Conservation (phyloP, 2,329 filamentous ascomycete species). For the Fusarium austroafricanum region DNA sequence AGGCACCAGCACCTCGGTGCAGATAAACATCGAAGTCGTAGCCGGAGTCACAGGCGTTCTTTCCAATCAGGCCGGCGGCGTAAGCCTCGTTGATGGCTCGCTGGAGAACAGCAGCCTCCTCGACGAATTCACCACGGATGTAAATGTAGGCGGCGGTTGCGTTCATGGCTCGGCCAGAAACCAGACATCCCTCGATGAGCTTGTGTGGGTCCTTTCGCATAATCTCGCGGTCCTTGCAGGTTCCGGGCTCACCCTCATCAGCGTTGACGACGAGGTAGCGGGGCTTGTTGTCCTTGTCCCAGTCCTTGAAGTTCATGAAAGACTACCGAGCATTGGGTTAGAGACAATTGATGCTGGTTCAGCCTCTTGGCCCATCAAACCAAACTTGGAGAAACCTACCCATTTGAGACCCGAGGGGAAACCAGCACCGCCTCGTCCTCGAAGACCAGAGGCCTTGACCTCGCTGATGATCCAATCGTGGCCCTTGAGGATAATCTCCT, state of each 20-base stretch:
- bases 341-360: constrained; percentile 39
- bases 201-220: constrained; percentile 99
- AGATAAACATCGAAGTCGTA: constrained; percentile 99
- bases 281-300: constrained; percentile 97
- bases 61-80: constrained; percentile 91
- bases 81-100: constrained; percentile 98
- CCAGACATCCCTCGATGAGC: constrained; percentile 95
- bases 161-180: constrained; percentile 98
- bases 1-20: constrained; percentile 96
- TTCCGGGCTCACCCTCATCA: constrained; percentile 98
- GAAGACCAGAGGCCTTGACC: constrained; percentile 94
- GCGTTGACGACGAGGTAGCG: constrained; percentile 98
- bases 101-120: constrained; percentile 94
- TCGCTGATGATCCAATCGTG: constrained; percentile 99
- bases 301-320: constrained; percentile 99
- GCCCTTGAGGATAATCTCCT: constrained; percentile 96
- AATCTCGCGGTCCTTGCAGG: constrained; percentile 99
- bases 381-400: constrained; percentile 67
- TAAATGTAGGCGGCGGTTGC: constrained; percentile 99
- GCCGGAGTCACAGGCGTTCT: constrained; percentile 96
- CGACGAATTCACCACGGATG: constrained; percentile 97
- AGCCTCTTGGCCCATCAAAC: constrained; percentile 21
- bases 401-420: constrained; percentile 99
- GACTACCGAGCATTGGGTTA: constrained; percentile 67
- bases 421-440: constrained; percentile 95